These are phyloP conservation scores for Aphanomyces euteiches DNA, from an alignment of 352 stramenopile species.

Conservation along the genomic window DNA sequence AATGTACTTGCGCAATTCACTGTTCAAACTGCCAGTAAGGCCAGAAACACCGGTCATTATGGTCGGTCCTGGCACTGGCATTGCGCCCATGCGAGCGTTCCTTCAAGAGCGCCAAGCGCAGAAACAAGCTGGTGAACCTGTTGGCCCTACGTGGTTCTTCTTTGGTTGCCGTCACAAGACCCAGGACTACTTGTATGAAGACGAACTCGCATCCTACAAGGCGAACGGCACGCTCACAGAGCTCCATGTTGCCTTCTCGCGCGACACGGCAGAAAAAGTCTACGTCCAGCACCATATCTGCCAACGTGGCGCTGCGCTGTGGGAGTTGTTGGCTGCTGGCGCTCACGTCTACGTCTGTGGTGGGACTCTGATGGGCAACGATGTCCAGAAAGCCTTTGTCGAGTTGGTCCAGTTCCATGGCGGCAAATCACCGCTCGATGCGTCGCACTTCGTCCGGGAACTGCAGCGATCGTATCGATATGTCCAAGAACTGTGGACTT, in stretches of 20 bases:
- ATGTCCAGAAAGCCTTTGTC: constrained; percentile 90
- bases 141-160: constrained; percentile 91
- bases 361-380: constrained; percentile 94
- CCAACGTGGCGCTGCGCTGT: constrained; percentile 61
- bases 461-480: constrained; percentile 29
- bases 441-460: not conserved
- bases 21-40: constrained; percentile 92
- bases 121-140: constrained; percentile 43
- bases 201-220: constrained; percentile 89
- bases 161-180: constrained; percentile 85
- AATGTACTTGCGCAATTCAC: constrained; percentile 92
- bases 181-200: constrained; percentile 87
- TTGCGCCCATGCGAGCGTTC: constrained; percentile 97
- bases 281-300: constrained; percentile 97
- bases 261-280: constrained; percentile 91
- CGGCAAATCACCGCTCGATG: not conserved
- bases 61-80: constrained; percentile 95
- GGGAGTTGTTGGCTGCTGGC: constrained; percentile 54
- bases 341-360: constrained; percentile 98
- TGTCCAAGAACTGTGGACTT: constrained; percentile 8
- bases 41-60: constrained; percentile 89
- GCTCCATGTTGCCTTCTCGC: constrained; percentile 94
- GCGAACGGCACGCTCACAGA: constrained; percentile 80
- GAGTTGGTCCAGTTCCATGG: not conserved
- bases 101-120: constrained; percentile 92